phyloP scores from a whole-genome alignment of 208 protist genomes.

The Leishmania lainsoni region DNA sequence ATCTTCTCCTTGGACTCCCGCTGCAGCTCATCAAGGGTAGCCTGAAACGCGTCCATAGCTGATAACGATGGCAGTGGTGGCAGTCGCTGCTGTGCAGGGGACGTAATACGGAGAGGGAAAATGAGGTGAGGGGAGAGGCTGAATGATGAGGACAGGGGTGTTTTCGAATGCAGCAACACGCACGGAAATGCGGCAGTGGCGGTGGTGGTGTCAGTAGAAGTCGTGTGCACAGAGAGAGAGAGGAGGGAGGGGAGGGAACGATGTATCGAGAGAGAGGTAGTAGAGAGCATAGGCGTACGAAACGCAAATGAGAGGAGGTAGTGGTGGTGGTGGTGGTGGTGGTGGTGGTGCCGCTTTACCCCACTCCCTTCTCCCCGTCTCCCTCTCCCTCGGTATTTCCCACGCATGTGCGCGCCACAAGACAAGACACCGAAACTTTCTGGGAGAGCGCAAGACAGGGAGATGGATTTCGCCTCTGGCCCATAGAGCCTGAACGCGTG shows the following conservation, averaged over 20 bases:
- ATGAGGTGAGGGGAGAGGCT: not conserved
- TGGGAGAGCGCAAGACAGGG: not conserved
- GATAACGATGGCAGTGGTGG: not conserved
- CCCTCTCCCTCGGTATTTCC: not conserved
- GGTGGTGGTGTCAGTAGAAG: not conserved
- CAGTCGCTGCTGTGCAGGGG: not conserved
- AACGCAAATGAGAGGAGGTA: not conserved
- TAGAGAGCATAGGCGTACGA: not conserved
- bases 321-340: not conserved
- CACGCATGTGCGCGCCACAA: not conserved
- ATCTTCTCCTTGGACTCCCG: conserved; percentile 82
- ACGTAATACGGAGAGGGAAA: not conserved
- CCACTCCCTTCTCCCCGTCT: not conserved
- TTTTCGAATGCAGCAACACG: not conserved
- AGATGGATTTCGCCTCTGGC: not conserved
- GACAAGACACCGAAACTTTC: not conserved
- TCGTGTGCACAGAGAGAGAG: not conserved
- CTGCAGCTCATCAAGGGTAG: conserved; percentile 45
- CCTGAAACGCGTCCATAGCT: conserved; percentile 63
- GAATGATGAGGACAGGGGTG: not conserved
- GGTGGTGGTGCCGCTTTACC: not conserved
- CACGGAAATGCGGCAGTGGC: not conserved
- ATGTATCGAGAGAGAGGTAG: not conserved
- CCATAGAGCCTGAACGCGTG: not conserved
- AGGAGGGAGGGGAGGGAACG: not conserved